Evolutionary conservation across 1,139 yeast genomes (phyloP), one percentile per base, ranked within the genome.

Genomic region (Debaryomycetaceae sp.): DNA sequence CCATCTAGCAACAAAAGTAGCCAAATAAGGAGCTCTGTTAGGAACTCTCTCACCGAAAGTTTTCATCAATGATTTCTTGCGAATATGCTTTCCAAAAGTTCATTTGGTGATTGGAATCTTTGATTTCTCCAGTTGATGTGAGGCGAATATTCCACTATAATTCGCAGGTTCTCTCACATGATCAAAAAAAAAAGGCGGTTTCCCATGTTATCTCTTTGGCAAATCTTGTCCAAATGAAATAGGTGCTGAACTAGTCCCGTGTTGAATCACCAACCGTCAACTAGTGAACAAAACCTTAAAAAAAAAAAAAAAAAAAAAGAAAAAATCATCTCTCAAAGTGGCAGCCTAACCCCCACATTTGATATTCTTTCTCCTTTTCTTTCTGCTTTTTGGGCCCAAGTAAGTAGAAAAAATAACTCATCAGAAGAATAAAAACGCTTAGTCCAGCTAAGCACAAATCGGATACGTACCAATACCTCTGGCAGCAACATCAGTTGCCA

Each of bases 401-500:
- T 27, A 27, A 27, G 29, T 27, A 27, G 22, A 11, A 11, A 25
- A 25, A 15, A 14, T n/a, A 12, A 24, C 21, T 19, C 21, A n/a
- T 10, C n/a, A n/a, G 21, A 19, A 19, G 10, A 10, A 13, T 10
- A 9, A 24, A n/a, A 16, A n/a, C 27, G 11, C 16, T 12, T n/a
- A n/a, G 11, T 24, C 10, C 5, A 24, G 10, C 9, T n/a, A 24
- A 24, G 17, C 6, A 6, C 5, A n/a, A 24, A 24, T 10, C 11
- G 42, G 40, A 62, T 62, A 84, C 97, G 68, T 86, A 88, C 96
- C 98, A 73, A 91, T 89, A 79, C 98, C 98, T 77, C 98, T 86
- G 46, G 98, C 96, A 40, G 98, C 98, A 61, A 91, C 98, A 65
- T 91, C 98, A 46, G 98, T 91, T 42, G 98, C 98, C 58, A 89